Base-by-base conservation (phyloP, 768 basidiomycete genomes). In the Tubosaeta sp. region DNA sequence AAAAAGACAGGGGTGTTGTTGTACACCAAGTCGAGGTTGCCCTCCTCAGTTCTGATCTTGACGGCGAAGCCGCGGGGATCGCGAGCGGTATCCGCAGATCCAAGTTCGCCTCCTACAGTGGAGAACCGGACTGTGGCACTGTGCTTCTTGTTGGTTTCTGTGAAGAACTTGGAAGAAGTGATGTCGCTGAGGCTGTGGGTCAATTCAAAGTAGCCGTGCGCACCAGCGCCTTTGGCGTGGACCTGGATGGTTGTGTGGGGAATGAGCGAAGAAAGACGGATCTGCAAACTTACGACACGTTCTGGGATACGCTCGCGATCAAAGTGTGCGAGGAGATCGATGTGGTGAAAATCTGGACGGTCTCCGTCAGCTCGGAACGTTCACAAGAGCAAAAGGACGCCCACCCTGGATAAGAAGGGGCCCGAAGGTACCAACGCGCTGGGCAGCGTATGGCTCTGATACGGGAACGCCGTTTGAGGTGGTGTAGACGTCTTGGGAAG, bases 251-350 rank as follows among this genome's bases (percentile, higher is more conserved):
- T 30, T 69, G 55, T 51, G 62, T 64, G 54, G 76, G 58, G 12
- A 41, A 11, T 8, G 6, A 49, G 39, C n/a, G 16, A 19, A 35
- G 44, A 42, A 6, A 6, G 2, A 44, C 30, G 22, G 29, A 39
- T 31, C 34, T 24, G 29, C 6, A 13, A 36, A 75, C 82, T 58
- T 69, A 86, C 92, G 57, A 90, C 86, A 69, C 92, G 90, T 77
- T 95, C 92, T 14, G 94, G 95, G 63, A 98, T 95, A 67, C 95
- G 87, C 71, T 96, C 94, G 53, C 90, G 85, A 68, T 91, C 90
- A 61, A 94, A 94, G 75, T 95, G 94, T 14, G 90, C 85, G 55
- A 98, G 82, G 44, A 87, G 75, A 71, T 93, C 91, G 64, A 94
- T 86, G 70, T 89, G 83, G 69, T 90, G 86, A 75, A 91, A 92